These are phyloP conservation scores for Fusarium sp. DNA, from an alignment of 2,329 filamentous ascomycete species.

Conservation along the genomic window DNA sequence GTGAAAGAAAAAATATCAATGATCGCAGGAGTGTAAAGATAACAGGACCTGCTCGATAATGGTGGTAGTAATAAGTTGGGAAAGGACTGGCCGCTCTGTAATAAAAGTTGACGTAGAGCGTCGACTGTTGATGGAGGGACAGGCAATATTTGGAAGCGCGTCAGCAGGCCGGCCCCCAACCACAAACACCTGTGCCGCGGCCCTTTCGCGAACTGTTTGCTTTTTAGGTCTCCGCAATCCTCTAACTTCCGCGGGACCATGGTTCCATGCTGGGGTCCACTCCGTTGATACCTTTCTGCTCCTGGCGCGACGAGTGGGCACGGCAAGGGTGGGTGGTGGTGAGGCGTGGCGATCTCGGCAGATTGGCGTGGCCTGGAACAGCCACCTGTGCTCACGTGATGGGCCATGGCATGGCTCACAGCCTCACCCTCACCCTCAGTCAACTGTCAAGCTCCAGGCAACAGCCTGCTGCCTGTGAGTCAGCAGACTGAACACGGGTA, in stretches of 20 bases:
- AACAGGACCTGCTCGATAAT: not conserved
- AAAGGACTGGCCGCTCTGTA: not conserved
- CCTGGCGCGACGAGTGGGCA: not conserved
- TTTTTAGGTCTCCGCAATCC: not conserved
- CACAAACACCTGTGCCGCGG: not conserved
- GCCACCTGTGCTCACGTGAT: too few species aligned
- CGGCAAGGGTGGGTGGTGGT: not conserved
- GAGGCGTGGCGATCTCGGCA: too few species aligned
- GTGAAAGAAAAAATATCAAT: not conserved
- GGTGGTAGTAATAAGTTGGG: not conserved
- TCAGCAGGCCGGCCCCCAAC: not conserved
- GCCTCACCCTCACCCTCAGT: too few species aligned
- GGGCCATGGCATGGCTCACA: too few species aligned
- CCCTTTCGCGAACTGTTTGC: not conserved
- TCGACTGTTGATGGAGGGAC: not conserved
- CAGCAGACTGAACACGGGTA: too few species aligned
- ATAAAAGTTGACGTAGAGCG: not conserved
- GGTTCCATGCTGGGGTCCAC: not conserved
- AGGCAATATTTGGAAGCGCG: not conserved
- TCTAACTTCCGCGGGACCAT: not conserved
- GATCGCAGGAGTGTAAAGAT: not conserved
- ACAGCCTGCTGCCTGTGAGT: too few species aligned
- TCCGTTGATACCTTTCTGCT: not conserved
- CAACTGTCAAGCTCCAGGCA: too few species aligned
- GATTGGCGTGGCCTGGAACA: too few species aligned